Base-by-base conservation (phyloP, 148 eudicot species). In the Diospyros kaki region DNA sequence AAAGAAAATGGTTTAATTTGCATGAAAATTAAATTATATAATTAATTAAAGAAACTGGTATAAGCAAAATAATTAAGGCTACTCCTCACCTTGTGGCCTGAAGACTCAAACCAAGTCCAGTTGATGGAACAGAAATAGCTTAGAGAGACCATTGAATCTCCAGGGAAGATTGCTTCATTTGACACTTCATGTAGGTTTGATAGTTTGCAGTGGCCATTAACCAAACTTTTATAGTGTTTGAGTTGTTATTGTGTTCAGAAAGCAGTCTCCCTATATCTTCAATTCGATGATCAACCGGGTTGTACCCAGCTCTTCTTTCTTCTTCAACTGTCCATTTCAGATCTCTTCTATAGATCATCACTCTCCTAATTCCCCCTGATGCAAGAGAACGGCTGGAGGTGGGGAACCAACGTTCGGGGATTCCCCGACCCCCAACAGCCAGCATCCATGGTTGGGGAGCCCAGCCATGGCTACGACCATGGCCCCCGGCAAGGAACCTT, bases 51-150 rank as follows among this genome's bases (percentile, higher is more conserved):
- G 28, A 28, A 28, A 28, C 28, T 28, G 28, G 28, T 28, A 28
- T 28, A 28, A 28, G 28, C 28, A 28, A 28, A 28, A 28, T 28
- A 28, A 28, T 28, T 28, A 28, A 28, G 28, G 28, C 28, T 28
- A 7, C 17, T n/a, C 61, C 66, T 74, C 39, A 85, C 87, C 85
- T 75, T 38, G 83, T 74, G 68, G 86, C 86, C 78, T 80, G 82
- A 67, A 87, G 87, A 77, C 84, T 82, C 75, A 87, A 66, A 39
- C 84, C 87, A 68, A 87, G 79, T 41, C 87, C 90, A 76, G 81
- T 77, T 41, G 86, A 80, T 42, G 90, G 90, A 76, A 84, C 83
- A 76, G 86, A 84, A 73, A 87, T 81, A 63, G 84, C 78, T 65
- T 84, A 84, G n/a, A 85, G 84, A 58, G 67, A 63, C 88, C 86